phyloP scores from a whole-genome alignment of 2,329 filamentous ascomycete species.

The Diaporthe batatas region DNA sequence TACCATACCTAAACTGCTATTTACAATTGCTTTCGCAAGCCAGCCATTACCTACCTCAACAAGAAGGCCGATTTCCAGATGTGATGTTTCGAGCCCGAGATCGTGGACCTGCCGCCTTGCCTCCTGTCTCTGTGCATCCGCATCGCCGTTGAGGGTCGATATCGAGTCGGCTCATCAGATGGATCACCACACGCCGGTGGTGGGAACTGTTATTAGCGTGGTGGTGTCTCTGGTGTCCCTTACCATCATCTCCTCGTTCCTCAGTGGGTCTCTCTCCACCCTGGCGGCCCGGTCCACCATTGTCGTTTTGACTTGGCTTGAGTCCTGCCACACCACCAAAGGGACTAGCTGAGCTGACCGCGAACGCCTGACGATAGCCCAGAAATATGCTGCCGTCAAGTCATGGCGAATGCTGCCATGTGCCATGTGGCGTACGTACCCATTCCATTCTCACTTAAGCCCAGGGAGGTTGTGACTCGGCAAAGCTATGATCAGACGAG shows the following conservation, averaged over 20 bases:
- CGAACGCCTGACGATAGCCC: slow-evolving; percentile 48
- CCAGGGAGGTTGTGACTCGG: not conserved
- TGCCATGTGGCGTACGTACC: slow-evolving; percentile 58
- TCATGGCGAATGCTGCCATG: slow-evolving; percentile 57
- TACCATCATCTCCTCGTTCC: slow-evolving; percentile 43
- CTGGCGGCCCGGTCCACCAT: not conserved
- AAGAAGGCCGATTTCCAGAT: slow-evolving; percentile 9
- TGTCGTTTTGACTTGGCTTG: not conserved
- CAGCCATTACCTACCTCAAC: not conserved
- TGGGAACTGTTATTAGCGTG: slow-evolving; percentile 34
- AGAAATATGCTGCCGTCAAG: slow-evolving; percentile 54
- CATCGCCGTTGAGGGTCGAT: slow-evolving; percentile 18
- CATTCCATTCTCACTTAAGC: not conserved
- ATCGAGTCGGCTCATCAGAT: slow-evolving; percentile 19
- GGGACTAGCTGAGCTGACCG: not conserved
- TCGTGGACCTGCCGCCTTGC: slow-evolving; percentile 25
- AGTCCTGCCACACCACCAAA: slow-evolving; percentile 1
- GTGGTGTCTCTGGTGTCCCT: slow-evolving; percentile 41
- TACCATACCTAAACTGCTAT: not conserved
- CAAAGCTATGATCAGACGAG: not conserved
- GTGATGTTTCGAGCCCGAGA: slow-evolving; percentile 21
- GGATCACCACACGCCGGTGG: slow-evolving; percentile 23
- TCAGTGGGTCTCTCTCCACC: slow-evolving; percentile 40
- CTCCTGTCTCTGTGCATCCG: slow-evolving; percentile 21
- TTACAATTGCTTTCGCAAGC: not conserved